Conservation (phyloP, 129 eudicot genomes). For the Helianthus tuberosus region DNA sequence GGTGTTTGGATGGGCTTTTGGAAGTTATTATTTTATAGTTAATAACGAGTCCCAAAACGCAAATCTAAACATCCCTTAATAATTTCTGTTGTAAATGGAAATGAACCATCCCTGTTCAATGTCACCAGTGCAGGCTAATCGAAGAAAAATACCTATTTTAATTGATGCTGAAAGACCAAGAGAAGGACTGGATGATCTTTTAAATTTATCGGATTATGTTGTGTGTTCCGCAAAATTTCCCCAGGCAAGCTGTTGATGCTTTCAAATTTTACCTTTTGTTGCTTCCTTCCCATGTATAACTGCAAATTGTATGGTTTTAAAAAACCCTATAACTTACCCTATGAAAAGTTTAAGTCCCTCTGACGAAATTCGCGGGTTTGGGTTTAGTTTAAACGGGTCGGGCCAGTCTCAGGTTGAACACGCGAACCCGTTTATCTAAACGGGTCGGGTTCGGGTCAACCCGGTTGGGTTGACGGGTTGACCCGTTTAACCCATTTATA, state of each 20-base stretch:
- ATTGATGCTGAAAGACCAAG: slow-evolving; percentile 89
- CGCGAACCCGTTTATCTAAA: too few species aligned
- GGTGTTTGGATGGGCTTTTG: not conserved
- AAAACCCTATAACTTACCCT: too few species aligned
- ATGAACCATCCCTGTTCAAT: slow-evolving; percentile 30
- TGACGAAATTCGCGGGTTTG: too few species aligned
- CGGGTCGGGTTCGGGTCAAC: too few species aligned
- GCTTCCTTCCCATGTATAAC: too few species aligned
- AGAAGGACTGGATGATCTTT: slow-evolving; percentile 80
- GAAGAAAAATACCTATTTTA: slow-evolving; percentile 72
- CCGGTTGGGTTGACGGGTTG: too few species aligned
- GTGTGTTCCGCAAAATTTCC: slow-evolving; percentile 92
- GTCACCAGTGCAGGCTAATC: slow-evolving; percentile 87
- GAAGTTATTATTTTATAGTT: too few species aligned
- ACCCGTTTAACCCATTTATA: too few species aligned
- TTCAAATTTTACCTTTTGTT: not conserved
- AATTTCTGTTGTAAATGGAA: slow-evolving; percentile 14
- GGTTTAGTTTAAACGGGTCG: too few species aligned
- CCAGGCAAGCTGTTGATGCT: slow-evolving; percentile 54
- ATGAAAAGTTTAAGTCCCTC: too few species aligned
- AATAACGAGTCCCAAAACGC: not conserved
- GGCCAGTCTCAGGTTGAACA: too few species aligned
- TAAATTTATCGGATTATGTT: slow-evolving; percentile 59
- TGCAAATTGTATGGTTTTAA: too few species aligned
- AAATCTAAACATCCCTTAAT: not conserved